phyloP scores from a whole-genome alignment of 2,329 filamentous ascomycete species.

The Xylaria sp. region DNA sequence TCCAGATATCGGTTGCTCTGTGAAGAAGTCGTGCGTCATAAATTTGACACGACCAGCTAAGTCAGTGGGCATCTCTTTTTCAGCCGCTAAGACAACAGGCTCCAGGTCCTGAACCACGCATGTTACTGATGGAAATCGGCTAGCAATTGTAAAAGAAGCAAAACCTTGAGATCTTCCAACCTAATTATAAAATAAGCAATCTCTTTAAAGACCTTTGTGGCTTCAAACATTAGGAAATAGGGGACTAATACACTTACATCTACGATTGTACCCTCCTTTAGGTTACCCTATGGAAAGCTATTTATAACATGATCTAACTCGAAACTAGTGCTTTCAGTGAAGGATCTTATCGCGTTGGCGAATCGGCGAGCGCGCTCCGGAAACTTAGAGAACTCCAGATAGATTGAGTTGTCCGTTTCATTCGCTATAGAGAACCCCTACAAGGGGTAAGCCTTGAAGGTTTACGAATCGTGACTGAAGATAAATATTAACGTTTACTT shows the following conservation, averaged over 20 bases:
- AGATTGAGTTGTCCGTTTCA: too few relatives aligned
- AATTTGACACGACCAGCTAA: constrained; percentile 22
- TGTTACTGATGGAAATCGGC: constrained; percentile 23
- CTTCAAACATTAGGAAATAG: not conserved
- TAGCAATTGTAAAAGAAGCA: constrained; percentile 30
- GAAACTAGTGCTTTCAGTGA: constrained; percentile 37
- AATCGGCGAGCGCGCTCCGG: constrained; percentile 20
- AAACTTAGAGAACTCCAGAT: too few relatives aligned
- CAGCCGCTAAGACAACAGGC: constrained; percentile 27
- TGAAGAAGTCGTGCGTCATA: constrained; percentile 56
- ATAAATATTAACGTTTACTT: too few relatives aligned
- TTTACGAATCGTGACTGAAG: too few relatives aligned
- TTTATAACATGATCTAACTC: constrained; percentile 35
- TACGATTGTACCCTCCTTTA: constrained; percentile 28
- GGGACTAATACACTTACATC: constrained; percentile 29
- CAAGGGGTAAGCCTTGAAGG: too few relatives aligned
- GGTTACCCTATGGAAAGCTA: constrained; percentile 36
- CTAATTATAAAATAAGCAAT: constrained; percentile 19
- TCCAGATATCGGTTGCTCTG: constrained; percentile 18
- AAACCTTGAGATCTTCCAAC: constrained; percentile 38
- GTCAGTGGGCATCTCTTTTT: constrained; percentile 17
- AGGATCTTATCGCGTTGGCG: constrained; percentile 38
- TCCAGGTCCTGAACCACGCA: constrained; percentile 47
- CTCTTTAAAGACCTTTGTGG: not conserved
- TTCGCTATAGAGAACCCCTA: too few relatives aligned